Evolutionary conservation across 139 green algal species (phyloP).

Genomic region (Diplosphaera chodatii): DNA sequence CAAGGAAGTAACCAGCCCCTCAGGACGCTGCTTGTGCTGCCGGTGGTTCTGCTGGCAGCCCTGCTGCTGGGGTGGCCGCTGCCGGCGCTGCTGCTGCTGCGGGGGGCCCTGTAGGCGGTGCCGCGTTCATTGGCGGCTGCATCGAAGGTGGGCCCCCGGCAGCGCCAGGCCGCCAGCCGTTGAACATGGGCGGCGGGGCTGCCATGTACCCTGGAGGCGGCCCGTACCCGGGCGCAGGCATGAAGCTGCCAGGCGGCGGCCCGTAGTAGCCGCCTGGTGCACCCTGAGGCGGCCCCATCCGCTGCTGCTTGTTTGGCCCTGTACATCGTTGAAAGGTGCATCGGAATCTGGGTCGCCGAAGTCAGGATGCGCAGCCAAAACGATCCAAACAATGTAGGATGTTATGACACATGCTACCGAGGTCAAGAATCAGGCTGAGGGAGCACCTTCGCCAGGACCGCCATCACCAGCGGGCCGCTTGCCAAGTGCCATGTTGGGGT

Average conservation of each 20-base stretch:
- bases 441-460: no score
- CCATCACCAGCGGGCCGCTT: neutral
- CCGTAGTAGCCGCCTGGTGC: neutral
- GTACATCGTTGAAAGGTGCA: neutral
- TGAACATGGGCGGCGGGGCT: neutral
- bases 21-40: no score
- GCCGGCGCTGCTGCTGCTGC: neutral
- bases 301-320: neutral
- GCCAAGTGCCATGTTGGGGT: neutral
- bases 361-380: no score
- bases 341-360: no score
- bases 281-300: neutral
- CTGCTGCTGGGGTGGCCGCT: neutral
- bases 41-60: no score
- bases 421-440: no score
- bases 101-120: neutral
- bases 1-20: no score
- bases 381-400: no score
- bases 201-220: no score
- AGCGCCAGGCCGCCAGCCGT: neutral
- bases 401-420: no score
- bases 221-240: neutral
- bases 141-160: neutral
- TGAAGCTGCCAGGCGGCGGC: no score
- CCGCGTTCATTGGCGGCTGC: neutral